Evolutionary conservation across 2,329 filamentous ascomycete species (phyloP).

Genomic region (Leptographium lundbergii): DNA sequence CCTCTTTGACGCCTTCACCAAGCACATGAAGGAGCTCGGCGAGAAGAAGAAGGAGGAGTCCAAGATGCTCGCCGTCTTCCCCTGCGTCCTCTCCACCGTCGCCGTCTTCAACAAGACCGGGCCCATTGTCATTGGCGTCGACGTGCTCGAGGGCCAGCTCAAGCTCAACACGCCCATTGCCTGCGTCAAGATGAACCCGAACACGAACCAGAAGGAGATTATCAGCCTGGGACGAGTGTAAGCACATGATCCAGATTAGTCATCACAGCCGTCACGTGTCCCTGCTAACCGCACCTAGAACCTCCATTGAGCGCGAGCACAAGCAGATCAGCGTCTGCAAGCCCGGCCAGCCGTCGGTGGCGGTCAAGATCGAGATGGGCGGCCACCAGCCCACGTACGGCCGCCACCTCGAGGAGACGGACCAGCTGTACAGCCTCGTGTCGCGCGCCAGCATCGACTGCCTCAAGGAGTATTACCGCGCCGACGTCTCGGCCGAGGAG

Average conservation of each 20-base stretch:
- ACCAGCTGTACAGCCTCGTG: constrained; percentile 77
- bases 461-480: constrained; percentile 88
- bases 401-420: constrained; percentile 85
- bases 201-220: constrained; percentile 72
- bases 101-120: constrained; percentile 98
- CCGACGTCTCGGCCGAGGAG: constrained; percentile 81
- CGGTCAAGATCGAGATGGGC: constrained; percentile 93
- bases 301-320: constrained; percentile 93
- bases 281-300: constrained; percentile 36
- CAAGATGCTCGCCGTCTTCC: constrained; percentile 95
- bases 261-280: too few species aligned
- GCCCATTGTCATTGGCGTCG: constrained; percentile 89
- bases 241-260: constrained; percentile 20
- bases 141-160: constrained; percentile 83
- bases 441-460: constrained; percentile 83
- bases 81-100: constrained; percentile 72
- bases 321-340: constrained; percentile 89
- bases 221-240: constrained; percentile 85
- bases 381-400: constrained; percentile 87
- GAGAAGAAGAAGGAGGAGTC: constrained; percentile 94
- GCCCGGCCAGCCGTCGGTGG: constrained; percentile 92
- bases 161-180: constrained; percentile 82
- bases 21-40: constrained; percentile 76
- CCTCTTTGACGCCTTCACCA: constrained; percentile 90
- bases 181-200: constrained; percentile 68